Percentiles rank a stretch among this genome's conserved stretches.
These are phyloP conservation scores for Wickerhamomyces sp. DNA, from an alignment of 1,139 yeast species.

Conservation along the genomic window DNA sequence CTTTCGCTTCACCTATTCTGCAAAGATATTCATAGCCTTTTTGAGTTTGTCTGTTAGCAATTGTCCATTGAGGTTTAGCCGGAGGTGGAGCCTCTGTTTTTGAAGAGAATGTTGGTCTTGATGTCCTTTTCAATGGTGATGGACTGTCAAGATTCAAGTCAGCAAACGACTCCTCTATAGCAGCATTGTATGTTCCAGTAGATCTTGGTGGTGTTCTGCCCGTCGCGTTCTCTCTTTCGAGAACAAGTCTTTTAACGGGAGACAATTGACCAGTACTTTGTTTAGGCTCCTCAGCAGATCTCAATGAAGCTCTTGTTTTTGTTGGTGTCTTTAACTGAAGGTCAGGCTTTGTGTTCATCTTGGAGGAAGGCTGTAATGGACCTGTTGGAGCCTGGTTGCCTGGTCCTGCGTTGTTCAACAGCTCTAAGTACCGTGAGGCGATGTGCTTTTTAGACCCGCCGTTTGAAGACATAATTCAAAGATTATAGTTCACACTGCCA, in stretches of 20 bases:
- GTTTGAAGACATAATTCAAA: not conserved
- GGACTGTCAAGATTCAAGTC: conserved; percentile 19
- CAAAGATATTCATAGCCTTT: conserved; percentile 81
- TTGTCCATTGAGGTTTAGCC: conserved; percentile 15
- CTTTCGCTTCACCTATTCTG: conserved; percentile 80
- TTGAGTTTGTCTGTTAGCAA: conserved; percentile 9
- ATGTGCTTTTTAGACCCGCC: conserved; percentile 4
- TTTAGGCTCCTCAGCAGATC: not conserved
- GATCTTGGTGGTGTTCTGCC: conserved; percentile 7
- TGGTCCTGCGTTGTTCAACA: conserved; percentile 3
- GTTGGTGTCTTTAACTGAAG: conserved; percentile 1
- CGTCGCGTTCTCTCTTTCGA: conserved; percentile 4
- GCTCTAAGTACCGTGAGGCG: conserved; percentile 14
- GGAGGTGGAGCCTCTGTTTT: not conserved
- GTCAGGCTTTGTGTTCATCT: conserved; percentile 3
- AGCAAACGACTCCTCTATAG: conserved; percentile 18
- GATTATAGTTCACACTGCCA: not conserved
- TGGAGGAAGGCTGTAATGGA: conserved; percentile 10
- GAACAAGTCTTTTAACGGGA: conserved; percentile 2
- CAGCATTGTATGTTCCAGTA: conserved; percentile 4
- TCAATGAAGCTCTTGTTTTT: not conserved
- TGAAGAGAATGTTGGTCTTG: not conserved
- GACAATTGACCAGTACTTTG: conserved; percentile 1
- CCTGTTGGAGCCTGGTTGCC: conserved; percentile 3
- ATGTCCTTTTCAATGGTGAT: conserved; percentile 20